Base-by-base conservation (phyloP, 2,329 filamentous ascomycete species). In the Aureobasidium leucospermi region DNA sequence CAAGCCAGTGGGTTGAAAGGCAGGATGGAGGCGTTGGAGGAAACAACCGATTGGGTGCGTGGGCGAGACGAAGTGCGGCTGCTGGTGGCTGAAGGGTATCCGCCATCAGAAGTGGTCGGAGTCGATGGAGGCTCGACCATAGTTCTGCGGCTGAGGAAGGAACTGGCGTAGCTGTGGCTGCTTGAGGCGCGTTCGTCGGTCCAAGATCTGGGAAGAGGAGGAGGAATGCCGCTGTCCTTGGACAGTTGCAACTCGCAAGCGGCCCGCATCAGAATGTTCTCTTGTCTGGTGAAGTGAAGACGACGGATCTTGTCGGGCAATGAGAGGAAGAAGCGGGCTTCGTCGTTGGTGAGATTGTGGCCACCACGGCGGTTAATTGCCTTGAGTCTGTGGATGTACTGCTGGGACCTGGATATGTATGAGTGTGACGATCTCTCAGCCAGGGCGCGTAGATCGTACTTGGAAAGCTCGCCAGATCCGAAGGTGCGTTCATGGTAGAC, bases 241-340 rank as follows among this genome's bases (percentile, higher is more conserved):
- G 47, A 59, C n/a, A 59, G 28, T 23, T 46, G 47, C 23, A 66
- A 79, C 64, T 81, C 75, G 55, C 79, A 77, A 56, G 79, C 78
- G 59, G 77, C 77, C 42, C 81, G 81, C 59, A 87, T 76, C 60
- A 85, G 72, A 45, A 81, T 74, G 65, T 87, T 87, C 73, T 94
- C 89, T 71, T 91, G 86, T 51, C 77, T 79, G 28, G 85, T 86
- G 70, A 91, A 87, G 63, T 88, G 83, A 64, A 82, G 84, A 64
- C 84, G 82, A 68, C 84, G 85, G 63, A 90, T 80, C 72, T 90
- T 90, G 63, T 88, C 83, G 19, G 89, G 88, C 43, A 91, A 77
- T 23, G 80, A 83, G 57, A 85, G 77, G 70, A 86, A 91, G 77
- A 88, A 90, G 63, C 82, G 78, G 58, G 82, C 82, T 66, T 89